phyloP scores from a whole-genome alignment of 352 stramenopile genomes.

The Globisporangium emineosum region DNA sequence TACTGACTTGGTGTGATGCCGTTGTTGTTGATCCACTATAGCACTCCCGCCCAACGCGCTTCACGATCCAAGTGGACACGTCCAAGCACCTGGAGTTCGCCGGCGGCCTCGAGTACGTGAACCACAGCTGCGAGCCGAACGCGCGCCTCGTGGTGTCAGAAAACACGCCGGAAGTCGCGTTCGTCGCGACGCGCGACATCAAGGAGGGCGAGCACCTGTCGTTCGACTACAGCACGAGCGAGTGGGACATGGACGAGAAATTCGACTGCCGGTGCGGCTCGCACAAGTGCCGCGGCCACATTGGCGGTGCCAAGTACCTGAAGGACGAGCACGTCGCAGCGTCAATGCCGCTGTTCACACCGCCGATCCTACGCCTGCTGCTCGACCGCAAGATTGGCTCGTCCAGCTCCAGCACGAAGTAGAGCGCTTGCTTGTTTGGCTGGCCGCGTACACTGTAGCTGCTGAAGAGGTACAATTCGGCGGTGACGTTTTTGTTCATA shows the following conservation, averaged over 20 bases:
- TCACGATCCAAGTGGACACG: conserved; percentile 77
- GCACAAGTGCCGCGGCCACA: conserved; percentile 55
- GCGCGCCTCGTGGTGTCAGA: conserved; percentile 77
- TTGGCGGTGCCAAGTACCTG: conserved; percentile 82
- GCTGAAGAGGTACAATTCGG: not conserved
- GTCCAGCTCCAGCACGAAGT: not conserved
- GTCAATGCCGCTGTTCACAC: conserved; percentile 66
- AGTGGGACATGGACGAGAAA: conserved; percentile 92
- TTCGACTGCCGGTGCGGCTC: conserved; percentile 83
- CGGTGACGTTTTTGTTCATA: conserved; percentile 16
- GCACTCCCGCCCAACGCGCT: conserved; percentile 69
- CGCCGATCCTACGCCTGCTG: conserved; percentile 65
- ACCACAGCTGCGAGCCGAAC: conserved; percentile 87
- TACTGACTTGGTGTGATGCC: not conserved
- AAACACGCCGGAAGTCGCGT: conserved; percentile 63
- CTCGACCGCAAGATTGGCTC: conserved; percentile 46
- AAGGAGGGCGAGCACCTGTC: conserved; percentile 69
- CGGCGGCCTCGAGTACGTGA: conserved; percentile 84
- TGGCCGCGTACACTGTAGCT: not conserved
- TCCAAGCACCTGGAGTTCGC: conserved; percentile 83
- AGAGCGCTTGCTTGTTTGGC: too few relatives aligned
- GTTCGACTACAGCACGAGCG: conserved; percentile 89
- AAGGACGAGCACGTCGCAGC: conserved; percentile 44
- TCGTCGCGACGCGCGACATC: conserved; percentile 77
- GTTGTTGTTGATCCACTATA: not conserved